Percentiles rank a stretch among this genome's conserved stretches.
These are phyloP conservation scores for Dissophora ornata DNA, from an alignment of 192 early-diverging fungal species.

Conservation along the genomic window DNA sequence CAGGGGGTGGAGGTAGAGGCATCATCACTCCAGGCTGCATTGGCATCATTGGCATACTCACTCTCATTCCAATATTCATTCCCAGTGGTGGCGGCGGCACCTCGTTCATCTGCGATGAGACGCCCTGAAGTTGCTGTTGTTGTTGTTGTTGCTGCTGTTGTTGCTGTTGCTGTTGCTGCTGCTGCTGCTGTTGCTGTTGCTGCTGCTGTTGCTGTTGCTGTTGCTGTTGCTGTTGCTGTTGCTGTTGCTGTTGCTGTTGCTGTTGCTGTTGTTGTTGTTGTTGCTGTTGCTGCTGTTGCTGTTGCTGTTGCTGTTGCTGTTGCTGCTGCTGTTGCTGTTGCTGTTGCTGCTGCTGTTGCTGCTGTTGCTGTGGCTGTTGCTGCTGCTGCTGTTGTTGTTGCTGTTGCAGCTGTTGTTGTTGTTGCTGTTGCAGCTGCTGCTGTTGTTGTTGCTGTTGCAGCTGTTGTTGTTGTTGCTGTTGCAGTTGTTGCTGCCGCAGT, in stretches of 20 bases:
- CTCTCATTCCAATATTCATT: background rate
- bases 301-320: background rate
- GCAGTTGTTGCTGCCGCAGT: too few relatives aligned
- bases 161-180: too few relatives aligned
- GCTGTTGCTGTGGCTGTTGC: too few relatives aligned
- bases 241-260: background rate
- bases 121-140: background rate
- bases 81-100: background rate
- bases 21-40: constrained; percentile 9
- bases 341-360: background rate
- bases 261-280: too few relatives aligned
- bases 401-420: too few relatives aligned
- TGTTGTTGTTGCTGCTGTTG: background rate
- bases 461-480: constrained; percentile 1
- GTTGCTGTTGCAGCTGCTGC: too few relatives aligned
- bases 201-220: too few relatives aligned
- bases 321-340: constrained; percentile 11
- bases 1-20: constrained; percentile 17
- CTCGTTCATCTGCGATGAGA: background rate
- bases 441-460: too few relatives aligned
- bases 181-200: too few relatives aligned
- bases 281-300: constrained; percentile 1
- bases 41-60: constrained; percentile 12
- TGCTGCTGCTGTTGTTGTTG: too few relatives aligned
- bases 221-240: constrained; percentile 1